Conservation (phyloP, 75 land plant genomes). For the Isoetes taiwanensis region DNA sequence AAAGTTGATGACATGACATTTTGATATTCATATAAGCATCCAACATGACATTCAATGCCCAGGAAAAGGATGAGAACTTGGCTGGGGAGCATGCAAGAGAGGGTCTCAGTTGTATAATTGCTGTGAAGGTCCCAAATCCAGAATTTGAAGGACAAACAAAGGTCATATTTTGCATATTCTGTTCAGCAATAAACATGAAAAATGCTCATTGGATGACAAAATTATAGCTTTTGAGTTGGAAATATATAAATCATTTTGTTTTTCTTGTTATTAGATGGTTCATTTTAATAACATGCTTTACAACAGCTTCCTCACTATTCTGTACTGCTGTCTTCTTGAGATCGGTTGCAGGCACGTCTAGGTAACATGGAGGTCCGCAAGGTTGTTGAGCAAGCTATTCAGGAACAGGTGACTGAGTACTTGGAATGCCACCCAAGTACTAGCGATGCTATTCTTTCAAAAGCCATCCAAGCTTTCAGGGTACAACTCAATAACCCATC, state of each 20-base stretch:
- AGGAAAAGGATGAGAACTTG: constrained; percentile 92
- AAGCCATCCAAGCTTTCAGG: constrained; percentile 94
- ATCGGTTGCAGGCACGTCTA: constrained; percentile 80
- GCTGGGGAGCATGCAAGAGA: constrained; percentile 98
- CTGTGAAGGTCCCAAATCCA: constrained; percentile 92
- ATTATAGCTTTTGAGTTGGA: too few relatives aligned
- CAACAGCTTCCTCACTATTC: too few relatives aligned
- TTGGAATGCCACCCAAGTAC: constrained; percentile 87
- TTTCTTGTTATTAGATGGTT: constrained; percentile 1
- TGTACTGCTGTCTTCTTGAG: too few relatives aligned
- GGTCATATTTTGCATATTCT: too few relatives aligned
- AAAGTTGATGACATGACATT: too few relatives aligned
- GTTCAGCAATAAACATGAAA: too few relatives aligned
- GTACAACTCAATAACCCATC: constrained; percentile 37
- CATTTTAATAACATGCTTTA: too few relatives aligned
- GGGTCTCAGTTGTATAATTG: constrained; percentile 85
- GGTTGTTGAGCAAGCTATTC: constrained; percentile 79
- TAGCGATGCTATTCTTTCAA: constrained; percentile 75
- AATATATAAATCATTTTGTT: not conserved
- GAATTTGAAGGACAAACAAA: constrained; percentile 99
- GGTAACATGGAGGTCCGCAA: constrained; percentile 95
- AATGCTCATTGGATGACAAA: too few relatives aligned
- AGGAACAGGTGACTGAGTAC: constrained; percentile 82
- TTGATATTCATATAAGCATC: too few relatives aligned
- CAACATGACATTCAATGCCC: not conserved